A percentile compares a stretch with the other conserved stretches of the same genome.
These are phyloP conservation scores for Sideroxylon spinosum DNA, from an alignment of 179 eudicot species.

Conservation along the genomic window DNA sequence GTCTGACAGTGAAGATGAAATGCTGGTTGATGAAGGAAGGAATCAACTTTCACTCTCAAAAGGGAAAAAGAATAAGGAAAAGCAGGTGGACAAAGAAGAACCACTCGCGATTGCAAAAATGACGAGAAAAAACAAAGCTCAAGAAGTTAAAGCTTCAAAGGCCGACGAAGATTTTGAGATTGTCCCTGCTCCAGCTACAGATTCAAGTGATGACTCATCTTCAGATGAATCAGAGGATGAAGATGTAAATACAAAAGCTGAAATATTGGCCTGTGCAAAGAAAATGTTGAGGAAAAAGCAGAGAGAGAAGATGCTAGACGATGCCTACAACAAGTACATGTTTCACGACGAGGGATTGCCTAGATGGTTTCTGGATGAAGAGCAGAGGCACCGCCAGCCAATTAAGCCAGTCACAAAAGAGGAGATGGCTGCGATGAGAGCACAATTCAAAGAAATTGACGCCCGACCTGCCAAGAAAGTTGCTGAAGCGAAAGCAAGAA, in stretches of 20 bases:
- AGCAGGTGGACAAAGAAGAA: constrained; percentile 27
- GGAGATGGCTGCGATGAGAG: constrained; percentile 66
- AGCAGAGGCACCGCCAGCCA: constrained; percentile 48
- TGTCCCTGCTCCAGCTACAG: constrained; percentile 76
- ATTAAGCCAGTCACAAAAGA: constrained; percentile 71
- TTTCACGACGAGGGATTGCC: constrained; percentile 70
- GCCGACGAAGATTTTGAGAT: constrained; percentile 69
- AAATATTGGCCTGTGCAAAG: constrained; percentile 73
- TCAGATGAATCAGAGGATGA: constrained; percentile 64
- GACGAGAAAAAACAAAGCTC: constrained; percentile 16
- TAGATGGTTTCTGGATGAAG: constrained; percentile 76
- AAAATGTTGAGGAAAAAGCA: constrained; percentile 72
- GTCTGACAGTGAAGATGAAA: constrained; percentile 57
- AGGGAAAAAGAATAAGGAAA: constrained; percentile 25
- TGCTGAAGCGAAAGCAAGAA: constrained; percentile 84
- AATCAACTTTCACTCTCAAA: constrained; percentile 20
- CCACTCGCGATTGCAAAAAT: constrained; percentile 15
- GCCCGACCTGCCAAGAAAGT: constrained; percentile 91
- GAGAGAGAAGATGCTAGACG: constrained; percentile 64
- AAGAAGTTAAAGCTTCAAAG: constrained; percentile 26
- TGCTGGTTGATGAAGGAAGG: constrained; percentile 37
- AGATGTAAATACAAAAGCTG: constrained; percentile 61
- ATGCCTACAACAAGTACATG: constrained; percentile 78
- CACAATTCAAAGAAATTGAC: constrained; percentile 68
- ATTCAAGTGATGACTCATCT: constrained; percentile 73